These are phyloP conservation scores for Trichosporon inkin DNA, from an alignment of 1,284 basidiomycete genomes.

Conservation along the genomic window DNA sequence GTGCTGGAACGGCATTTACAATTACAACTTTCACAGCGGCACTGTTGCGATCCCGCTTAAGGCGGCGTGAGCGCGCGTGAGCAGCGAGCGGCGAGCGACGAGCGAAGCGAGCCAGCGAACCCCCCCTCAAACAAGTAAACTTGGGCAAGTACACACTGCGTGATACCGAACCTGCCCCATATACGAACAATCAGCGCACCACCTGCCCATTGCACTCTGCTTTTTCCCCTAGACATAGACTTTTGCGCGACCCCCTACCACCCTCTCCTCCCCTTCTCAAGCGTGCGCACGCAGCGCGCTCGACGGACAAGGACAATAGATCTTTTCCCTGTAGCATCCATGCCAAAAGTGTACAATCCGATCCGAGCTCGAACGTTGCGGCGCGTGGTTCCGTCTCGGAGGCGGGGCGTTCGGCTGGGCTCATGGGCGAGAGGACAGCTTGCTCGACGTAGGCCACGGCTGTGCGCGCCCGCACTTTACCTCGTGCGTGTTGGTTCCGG, in stretches of 20 bases:
- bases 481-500: no score
- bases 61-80: not conserved
- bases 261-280: not conserved
- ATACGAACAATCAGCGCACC: not conserved
- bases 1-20: slow-evolving; percentile 48
- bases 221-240: not conserved
- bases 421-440: no score
- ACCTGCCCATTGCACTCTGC: not conserved
- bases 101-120: no score
- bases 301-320: not conserved
- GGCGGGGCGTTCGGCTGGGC: no score
- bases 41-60: not conserved
- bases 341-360: slow-evolving; percentile 6
- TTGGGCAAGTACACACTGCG: not conserved
- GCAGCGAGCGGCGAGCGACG: no score
- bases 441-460: no score
- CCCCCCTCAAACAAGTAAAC: no score
- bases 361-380: no score
- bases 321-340: slow-evolving; percentile 6
- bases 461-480: no score
- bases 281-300: not conserved
- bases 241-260: no score
- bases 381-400: no score
- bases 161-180: not conserved
- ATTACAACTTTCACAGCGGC: slow-evolving; percentile 47